Conservation (phyloP, 2,329 filamentous ascomycete species). For the Arthrinium puccinioides region DNA sequence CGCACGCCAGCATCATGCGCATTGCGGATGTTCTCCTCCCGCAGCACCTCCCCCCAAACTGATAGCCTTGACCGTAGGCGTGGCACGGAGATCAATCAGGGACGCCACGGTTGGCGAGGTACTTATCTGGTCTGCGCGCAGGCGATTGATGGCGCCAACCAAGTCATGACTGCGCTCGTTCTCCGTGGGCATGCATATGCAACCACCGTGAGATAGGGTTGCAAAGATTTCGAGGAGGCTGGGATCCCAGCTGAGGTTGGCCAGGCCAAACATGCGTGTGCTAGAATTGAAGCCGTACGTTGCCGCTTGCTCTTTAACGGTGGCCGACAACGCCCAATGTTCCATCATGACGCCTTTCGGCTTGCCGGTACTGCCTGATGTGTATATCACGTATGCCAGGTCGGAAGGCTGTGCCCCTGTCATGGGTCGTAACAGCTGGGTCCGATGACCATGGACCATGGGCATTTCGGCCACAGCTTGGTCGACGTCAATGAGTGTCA, state of each 20-base stretch:
- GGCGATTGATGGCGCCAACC: constrained; percentile 13
- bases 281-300: neutral
- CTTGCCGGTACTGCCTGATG: constrained; percentile 4
- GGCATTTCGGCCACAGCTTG: neutral
- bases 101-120: constrained; percentile 21
- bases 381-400: constrained; percentile 3
- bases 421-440: neutral
- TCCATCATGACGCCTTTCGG: constrained; percentile 18
- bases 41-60: constrained; percentile 19
- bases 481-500: neutral
- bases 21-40: constrained; percentile 10
- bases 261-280: constrained; percentile 18
- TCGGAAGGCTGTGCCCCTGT: neutral
- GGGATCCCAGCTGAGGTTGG: constrained; percentile 32
- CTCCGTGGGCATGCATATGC: constrained; percentile 32
- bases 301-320: neutral
- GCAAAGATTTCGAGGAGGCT: constrained; percentile 31
- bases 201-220: constrained; percentile 24
- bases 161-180: constrained; percentile 30
- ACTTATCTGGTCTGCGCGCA: constrained; percentile 14
- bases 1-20: constrained; percentile 12
- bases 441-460: neutral
- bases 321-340: constrained; percentile 12
- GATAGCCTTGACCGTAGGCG: constrained; percentile 15
- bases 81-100: constrained; percentile 13